A percentile compares a stretch with the other conserved stretches of the same genome.
Conservation (phyloP, 352 stramenopile species). For the Globisporangium nunn region DNA sequence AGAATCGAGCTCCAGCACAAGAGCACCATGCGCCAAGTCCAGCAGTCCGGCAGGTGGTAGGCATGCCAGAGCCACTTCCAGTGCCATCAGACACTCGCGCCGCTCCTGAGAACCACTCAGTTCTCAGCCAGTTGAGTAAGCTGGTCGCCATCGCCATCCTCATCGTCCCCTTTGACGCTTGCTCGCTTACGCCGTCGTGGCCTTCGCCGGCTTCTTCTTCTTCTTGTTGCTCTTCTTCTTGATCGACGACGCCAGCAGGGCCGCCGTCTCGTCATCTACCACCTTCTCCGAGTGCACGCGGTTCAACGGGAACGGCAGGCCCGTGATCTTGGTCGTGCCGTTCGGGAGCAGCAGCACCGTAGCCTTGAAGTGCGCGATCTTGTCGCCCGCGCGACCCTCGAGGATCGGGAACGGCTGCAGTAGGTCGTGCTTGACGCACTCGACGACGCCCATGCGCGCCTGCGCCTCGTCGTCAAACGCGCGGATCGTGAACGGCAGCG, state of each 20-base stretch:
- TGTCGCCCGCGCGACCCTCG: slow-evolving; percentile 90
- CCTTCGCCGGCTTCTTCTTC: slow-evolving; percentile 73
- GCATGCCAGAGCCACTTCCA: neutral
- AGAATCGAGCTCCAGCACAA: slow-evolving; percentile 6
- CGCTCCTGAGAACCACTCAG: too few species aligned
- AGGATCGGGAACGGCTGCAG: slow-evolving; percentile 97
- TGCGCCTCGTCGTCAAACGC: slow-evolving; percentile 93
- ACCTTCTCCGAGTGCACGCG: slow-evolving; percentile 90
- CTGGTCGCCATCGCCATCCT: too few species aligned
- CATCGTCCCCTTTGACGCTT: neutral
- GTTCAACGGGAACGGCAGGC: slow-evolving; percentile 87
- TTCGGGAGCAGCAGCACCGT: slow-evolving; percentile 97
- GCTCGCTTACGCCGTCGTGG: slow-evolving; percentile 14
- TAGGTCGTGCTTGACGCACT: slow-evolving; percentile 97
- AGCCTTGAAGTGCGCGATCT: slow-evolving; percentile 98
- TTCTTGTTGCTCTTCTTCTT: slow-evolving; percentile 98
- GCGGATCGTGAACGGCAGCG: slow-evolving; percentile 97
- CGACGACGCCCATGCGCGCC: slow-evolving; percentile 96
- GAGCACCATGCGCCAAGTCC: neutral
- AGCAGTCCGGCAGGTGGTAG: neutral
- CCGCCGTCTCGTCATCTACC: slow-evolving; percentile 89
- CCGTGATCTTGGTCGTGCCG: slow-evolving; percentile 95
- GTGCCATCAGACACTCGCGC: neutral
- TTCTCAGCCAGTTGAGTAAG: too few species aligned
- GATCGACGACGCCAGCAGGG: slow-evolving; percentile 86